Evolutionary conservation across 345 rosid species (phyloP).

Genomic region (Streptanthus diversifolius): DNA sequence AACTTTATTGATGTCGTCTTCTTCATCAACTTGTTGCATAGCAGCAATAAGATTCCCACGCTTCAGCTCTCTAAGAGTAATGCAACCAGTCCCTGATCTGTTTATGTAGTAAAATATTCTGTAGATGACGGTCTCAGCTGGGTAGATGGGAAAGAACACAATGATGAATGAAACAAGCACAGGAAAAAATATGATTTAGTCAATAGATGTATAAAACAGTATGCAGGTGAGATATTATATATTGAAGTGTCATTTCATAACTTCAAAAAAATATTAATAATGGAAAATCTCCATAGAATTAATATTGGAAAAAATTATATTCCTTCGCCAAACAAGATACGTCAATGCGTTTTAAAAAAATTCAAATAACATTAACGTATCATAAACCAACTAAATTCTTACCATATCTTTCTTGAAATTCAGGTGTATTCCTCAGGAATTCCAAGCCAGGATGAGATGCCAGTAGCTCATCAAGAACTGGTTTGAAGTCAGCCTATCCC

Average conservation of each 20-base stretch:
- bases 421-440: slow-evolving; percentile 69
- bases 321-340: neutral
- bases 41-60: slow-evolving; percentile 81
- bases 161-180: slow-evolving; percentile 14
- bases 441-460: slow-evolving; percentile 84
- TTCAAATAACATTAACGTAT: neutral
- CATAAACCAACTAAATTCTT: slow-evolving; percentile 12
- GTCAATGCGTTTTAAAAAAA: neutral
- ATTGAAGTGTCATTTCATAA: neutral
- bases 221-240: neutral
- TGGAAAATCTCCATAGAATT: neutral
- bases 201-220: slow-evolving; percentile 8
- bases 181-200: slow-evolving; percentile 18
- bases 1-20: slow-evolving; percentile 86
- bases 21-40: slow-evolving; percentile 86
- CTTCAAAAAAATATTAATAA: neutral
- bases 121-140: slow-evolving; percentile 98
- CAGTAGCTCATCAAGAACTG: slow-evolving; percentile 75
- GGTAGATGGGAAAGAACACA: slow-evolving; percentile 33
- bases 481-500: slow-evolving; percentile 80
- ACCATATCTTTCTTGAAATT: slow-evolving; percentile 95
- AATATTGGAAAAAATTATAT: neutral
- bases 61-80: slow-evolving; percentile 84
- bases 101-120: slow-evolving; percentile 85
- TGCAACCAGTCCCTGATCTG: slow-evolving; percentile 82